phyloP scores from a whole-genome alignment of 2,329 filamentous ascomycete species.

The Fusarium sp. region DNA sequence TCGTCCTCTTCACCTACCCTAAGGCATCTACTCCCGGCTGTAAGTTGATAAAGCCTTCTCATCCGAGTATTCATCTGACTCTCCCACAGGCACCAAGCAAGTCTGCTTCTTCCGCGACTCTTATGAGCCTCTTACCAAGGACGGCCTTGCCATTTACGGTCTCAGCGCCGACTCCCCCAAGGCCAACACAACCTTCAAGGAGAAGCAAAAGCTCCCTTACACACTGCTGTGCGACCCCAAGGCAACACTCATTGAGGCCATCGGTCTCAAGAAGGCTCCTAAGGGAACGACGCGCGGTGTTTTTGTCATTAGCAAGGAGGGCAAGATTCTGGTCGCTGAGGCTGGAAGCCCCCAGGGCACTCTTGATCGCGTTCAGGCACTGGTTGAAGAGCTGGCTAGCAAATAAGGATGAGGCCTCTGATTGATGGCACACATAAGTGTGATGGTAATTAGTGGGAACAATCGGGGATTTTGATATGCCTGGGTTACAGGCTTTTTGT shows the following conservation, averaged over 20 bases:
- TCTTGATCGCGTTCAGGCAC: slow-evolving; percentile 77
- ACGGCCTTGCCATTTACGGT: slow-evolving; percentile 88
- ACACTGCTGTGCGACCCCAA: slow-evolving; percentile 85
- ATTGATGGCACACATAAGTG: not conserved
- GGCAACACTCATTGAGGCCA: slow-evolving; percentile 80
- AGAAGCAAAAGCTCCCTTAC: slow-evolving; percentile 91
- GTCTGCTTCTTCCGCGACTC: slow-evolving; percentile 93
- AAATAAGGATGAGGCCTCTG: slow-evolving; percentile 21
- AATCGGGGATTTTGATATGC: not conserved
- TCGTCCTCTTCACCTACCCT: slow-evolving; percentile 95
- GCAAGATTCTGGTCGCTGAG: slow-evolving; percentile 81
- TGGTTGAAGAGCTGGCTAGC: slow-evolving; percentile 65
- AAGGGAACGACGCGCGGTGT: slow-evolving; percentile 87
- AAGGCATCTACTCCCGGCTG: slow-evolving; percentile 95
- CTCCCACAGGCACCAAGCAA: slow-evolving; percentile 84
- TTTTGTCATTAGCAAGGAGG: slow-evolving; percentile 84
- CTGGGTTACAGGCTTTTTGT: not conserved
- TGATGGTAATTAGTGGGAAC: not conserved
- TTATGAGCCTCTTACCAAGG: slow-evolving; percentile 79
- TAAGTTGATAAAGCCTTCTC: slow-evolving; percentile 61
- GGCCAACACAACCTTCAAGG: slow-evolving; percentile 92
- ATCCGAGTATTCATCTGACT: slow-evolving; percentile 8
- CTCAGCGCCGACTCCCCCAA: slow-evolving; percentile 89
- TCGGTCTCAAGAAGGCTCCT: slow-evolving; percentile 89
- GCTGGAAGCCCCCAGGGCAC: slow-evolving; percentile 82